Percentiles rank a stretch among this genome's conserved stretches.
phyloP scores from a whole-genome alignment of 2,329 filamentous ascomycete genomes.

The Penicillium sp. region DNA sequence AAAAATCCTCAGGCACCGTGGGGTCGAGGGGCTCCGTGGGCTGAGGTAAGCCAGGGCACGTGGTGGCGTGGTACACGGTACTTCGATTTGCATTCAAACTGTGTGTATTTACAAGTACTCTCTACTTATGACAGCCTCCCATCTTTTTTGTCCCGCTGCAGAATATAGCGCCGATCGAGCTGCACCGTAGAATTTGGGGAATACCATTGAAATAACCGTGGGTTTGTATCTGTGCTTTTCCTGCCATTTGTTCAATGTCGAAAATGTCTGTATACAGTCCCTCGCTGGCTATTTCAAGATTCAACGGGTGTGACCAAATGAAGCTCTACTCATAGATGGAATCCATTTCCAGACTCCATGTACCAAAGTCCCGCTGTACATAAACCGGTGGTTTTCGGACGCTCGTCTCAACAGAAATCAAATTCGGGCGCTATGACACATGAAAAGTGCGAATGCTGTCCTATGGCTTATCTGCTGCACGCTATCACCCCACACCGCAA shows the following conservation, averaged over 20 bases:
- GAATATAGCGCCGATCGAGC: background rate
- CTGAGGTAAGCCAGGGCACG: conserved; percentile 31
- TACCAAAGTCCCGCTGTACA: background rate
- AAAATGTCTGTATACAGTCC: background rate
- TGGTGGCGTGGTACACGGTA: background rate
- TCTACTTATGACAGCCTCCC: background rate
- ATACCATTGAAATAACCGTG: background rate
- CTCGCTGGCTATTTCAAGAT: no score
- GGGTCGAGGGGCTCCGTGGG: conserved; percentile 28
- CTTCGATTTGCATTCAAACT: background rate
- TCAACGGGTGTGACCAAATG: no score
- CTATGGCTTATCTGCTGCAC: conserved; percentile 5
- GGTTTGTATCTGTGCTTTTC: background rate
- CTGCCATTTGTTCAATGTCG: background rate
- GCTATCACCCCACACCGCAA: conserved; percentile 6
- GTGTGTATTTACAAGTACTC: background rate
- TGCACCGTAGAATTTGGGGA: background rate
- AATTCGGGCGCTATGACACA: background rate
- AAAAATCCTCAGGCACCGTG: conserved; percentile 40
- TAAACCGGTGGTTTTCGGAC: background rate
- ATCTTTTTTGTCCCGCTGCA: background rate
- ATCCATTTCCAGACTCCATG: background rate
- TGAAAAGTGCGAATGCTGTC: background rate
- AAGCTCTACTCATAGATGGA: background rate
- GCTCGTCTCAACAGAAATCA: background rate